Percentiles rank a stretch among this genome's conserved stretches.
phyloP scores from a whole-genome alignment of 116 monocot species.

The Posidonia oceanica region DNA sequence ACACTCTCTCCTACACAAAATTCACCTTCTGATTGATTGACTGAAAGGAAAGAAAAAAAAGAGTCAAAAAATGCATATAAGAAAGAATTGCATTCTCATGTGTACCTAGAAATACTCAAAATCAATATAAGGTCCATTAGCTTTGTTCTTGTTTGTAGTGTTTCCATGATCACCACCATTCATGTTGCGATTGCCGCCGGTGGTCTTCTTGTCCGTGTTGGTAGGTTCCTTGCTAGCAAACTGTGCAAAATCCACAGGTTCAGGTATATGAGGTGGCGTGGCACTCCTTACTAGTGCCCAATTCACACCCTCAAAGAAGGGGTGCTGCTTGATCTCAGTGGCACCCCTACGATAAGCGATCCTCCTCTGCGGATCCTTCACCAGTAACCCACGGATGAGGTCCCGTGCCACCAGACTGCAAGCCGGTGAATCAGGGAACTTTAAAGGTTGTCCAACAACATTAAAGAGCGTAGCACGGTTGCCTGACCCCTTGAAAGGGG shows the following conservation, averaged over 20 bases:
- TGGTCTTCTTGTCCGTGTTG: neutral
- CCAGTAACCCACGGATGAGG: slow-evolving; percentile 32
- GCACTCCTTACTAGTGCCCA: slow-evolving; percentile 42
- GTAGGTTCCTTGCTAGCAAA: slow-evolving; percentile 14
- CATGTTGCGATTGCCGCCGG: neutral
- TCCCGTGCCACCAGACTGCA: slow-evolving; percentile 27
- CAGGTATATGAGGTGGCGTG: slow-evolving; percentile 25
- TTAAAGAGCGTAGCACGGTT: slow-evolving; percentile 38
- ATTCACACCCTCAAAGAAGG: slow-evolving; percentile 42
- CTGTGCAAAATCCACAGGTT: slow-evolving; percentile 17
- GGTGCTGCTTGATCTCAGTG: slow-evolving; percentile 42
- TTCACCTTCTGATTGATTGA: neutral
- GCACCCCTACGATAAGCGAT: slow-evolving; percentile 37
- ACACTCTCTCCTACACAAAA: neutral
- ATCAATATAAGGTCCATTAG: slow-evolving; percentile 25
- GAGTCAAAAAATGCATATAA: neutral
- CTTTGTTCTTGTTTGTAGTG: slow-evolving; percentile 6
- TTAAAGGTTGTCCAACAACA: slow-evolving; percentile 40
- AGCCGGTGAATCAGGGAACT: slow-evolving; percentile 26
- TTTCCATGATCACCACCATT: neutral
- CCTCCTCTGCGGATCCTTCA: slow-evolving; percentile 38
- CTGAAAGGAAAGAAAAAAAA: no score
- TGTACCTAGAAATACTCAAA: slow-evolving; percentile 46
- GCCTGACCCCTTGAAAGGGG: slow-evolving; percentile 33
- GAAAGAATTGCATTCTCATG: neutral